Percentiles rank a stretch among this genome's conserved stretches.
Evolutionary conservation across 2,329 filamentous ascomycete genomes (phyloP).

Genomic region (Eutypella sp.): DNA sequence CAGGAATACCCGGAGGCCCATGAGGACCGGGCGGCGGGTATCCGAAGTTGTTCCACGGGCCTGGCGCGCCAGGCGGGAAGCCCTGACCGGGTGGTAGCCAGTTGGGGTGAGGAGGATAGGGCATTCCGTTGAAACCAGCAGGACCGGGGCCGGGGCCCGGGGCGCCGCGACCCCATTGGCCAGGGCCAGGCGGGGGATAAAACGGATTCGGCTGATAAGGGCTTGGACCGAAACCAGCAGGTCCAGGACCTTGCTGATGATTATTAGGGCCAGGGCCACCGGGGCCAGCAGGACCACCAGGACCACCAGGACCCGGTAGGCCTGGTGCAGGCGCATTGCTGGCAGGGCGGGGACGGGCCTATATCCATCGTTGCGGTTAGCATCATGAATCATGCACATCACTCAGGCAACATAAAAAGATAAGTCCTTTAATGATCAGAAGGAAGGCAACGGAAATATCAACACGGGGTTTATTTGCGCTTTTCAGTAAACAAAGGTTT

Average conservation of each 20-base stretch:
- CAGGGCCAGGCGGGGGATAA: constrained; percentile 48
- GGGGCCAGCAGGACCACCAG: constrained; percentile 19
- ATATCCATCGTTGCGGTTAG: constrained; percentile 21
- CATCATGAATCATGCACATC: constrained; percentile 9
- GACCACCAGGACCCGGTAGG: constrained; percentile 18
- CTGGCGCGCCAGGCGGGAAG: constrained; percentile 63
- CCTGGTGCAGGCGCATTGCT: constrained; percentile 15
- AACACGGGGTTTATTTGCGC: constrained; percentile 88
- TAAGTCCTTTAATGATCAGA: constrained; percentile 61
- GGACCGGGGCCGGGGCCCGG: constrained; percentile 53
- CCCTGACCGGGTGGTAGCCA: constrained; percentile 77
- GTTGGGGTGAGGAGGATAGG: constrained; percentile 70
- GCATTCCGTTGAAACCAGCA: constrained; percentile 66
- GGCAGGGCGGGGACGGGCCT: constrained; percentile 34
- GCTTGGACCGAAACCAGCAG: constrained; percentile 37
- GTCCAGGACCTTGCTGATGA: constrained; percentile 23
- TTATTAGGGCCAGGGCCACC: constrained; percentile 14
- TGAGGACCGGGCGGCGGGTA: constrained; percentile 51
- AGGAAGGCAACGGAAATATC: constrained; percentile 99
- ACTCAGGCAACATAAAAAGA: constrained; percentile 8
- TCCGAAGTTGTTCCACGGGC: constrained; percentile 51
- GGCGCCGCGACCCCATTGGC: constrained; percentile 50
- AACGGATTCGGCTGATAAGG: constrained; percentile 43
- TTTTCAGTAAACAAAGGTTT: constrained; percentile 75
- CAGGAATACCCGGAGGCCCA: constrained; percentile 41